phyloP scores from a whole-genome alignment of 2,329 filamentous ascomycete genomes.

The Rugonectria rugulosa region DNA sequence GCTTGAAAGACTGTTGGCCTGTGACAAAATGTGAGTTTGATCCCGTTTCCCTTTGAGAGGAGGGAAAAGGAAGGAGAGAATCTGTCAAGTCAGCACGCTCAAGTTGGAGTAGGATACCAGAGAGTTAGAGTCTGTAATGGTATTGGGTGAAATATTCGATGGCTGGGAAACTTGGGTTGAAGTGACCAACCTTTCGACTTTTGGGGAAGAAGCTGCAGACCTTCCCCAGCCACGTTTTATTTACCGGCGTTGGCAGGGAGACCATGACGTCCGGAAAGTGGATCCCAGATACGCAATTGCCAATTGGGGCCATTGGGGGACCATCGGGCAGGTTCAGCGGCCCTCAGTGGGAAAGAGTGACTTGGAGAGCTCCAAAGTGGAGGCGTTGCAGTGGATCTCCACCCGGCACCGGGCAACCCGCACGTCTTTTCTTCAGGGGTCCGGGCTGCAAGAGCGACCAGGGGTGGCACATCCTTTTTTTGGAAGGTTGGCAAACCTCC shows the following conservation, averaged over 20 bases:
- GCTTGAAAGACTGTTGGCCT: conserved; percentile 15
- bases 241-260: conserved; percentile 36
- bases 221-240: conserved; percentile 37
- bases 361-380: no score
- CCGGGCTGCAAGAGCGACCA: conserved; percentile 11
- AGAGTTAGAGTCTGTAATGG: background rate
- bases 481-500: conserved; percentile 22
- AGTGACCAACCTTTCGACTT: conserved; percentile 36
- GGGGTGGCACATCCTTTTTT: background rate
- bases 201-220: conserved; percentile 27
- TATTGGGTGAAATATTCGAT: conserved; percentile 33
- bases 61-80: conserved; percentile 27
- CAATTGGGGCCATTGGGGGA: background rate
- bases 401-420: conserved; percentile 34
- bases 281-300: background rate
- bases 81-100: conserved; percentile 14
- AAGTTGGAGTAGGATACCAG: conserved; percentile 5
- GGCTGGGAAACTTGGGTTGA: conserved; percentile 33
- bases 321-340: background rate
- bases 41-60: conserved; percentile 20
- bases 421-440: conserved; percentile 16
- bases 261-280: conserved; percentile 31
- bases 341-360: background rate
- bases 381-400: background rate
- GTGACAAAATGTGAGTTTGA: conserved; percentile 14